Base-by-base conservation (phyloP, 2,329 filamentous ascomycete genomes). In the Ophiosphaerella korrae region DNA sequence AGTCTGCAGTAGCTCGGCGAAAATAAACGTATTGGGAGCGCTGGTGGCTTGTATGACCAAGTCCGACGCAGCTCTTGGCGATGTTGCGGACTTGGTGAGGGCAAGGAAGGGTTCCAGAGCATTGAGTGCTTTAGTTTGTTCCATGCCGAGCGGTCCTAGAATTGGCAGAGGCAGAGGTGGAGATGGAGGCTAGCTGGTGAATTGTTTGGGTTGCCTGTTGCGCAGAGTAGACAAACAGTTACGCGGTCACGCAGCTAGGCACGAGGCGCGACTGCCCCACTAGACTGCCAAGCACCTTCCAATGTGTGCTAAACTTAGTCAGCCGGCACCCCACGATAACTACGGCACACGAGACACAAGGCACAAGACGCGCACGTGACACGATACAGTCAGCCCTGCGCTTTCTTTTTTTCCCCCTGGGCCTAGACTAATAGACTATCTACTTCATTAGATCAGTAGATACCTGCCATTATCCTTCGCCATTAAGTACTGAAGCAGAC, bases 21-120 rank as follows among this genome's bases (percentile, higher is more conserved):
- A 99, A 76, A 97, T 83, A 74, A 88, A 99, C 59, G 92, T 96
- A 74, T 92, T 90, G 24, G 89, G 86, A 48, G 87, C 87, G n/a
- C 91, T 92, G 43, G 92, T 97, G 55, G 92, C 94, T 75, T 92
- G 90, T 38, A 82, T 85, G 71, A 97, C 84, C 46, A 97, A 84
- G 71, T 96, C 92, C 67, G 89, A 88, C 36, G 92, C 88, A 51
- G 92, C 90, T 63, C 89, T 88, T 35, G 91, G 88, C 9, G 92
- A 91, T 6, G 85, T 90, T 56, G 90, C 91, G 9, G 91, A 89
- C 72, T 92, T 94, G 67, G 89, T 88, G 58, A 97, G 88, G 45
- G 89, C 88, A 53, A 99, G 80, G 78, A 93, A 97, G n/a, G 92
- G 92, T 81, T 96, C 80, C 9, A 82, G 78, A 47, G 78, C 84